Conservation (phyloP, 257 asterid genomes). For the Nicotiana sylvestris region DNA sequence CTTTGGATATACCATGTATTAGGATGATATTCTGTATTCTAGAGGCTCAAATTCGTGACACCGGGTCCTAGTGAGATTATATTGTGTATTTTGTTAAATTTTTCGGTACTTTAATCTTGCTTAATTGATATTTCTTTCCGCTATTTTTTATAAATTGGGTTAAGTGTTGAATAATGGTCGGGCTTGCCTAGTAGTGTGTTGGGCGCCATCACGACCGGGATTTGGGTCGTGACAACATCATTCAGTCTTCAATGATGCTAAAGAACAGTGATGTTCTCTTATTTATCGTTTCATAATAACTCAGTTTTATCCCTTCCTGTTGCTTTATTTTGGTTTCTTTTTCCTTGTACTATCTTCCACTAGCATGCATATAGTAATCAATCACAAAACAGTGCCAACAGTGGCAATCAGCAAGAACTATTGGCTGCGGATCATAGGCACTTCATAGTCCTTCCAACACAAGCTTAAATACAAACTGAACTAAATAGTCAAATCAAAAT, state of each 20-base stretch:
- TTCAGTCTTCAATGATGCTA: not conserved
- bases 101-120: too few relatives aligned
- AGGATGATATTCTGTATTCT: too few relatives aligned
- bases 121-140: too few relatives aligned
- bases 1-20: too few relatives aligned
- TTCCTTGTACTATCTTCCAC: not conserved
- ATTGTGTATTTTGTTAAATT: too few relatives aligned
- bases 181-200: too few relatives aligned
- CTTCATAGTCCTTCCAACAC: not conserved
- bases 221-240: not conserved
- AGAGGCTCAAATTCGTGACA: too few relatives aligned
- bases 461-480: not conserved
- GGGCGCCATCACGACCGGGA: too few relatives aligned
- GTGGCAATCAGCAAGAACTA: not conserved
- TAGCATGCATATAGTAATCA: not conserved
- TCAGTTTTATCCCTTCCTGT: conserved; percentile 4
- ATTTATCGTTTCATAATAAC: not conserved
- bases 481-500: conserved; percentile 1
- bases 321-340: not conserved
- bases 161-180: too few relatives aligned
- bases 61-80: too few relatives aligned
- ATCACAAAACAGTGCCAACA: not conserved
- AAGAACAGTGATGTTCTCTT: not conserved
- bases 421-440: not conserved
- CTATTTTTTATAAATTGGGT: too few relatives aligned